phyloP scores from a whole-genome alignment of 306 rosid species.

The Dryas alaskensis region DNA sequence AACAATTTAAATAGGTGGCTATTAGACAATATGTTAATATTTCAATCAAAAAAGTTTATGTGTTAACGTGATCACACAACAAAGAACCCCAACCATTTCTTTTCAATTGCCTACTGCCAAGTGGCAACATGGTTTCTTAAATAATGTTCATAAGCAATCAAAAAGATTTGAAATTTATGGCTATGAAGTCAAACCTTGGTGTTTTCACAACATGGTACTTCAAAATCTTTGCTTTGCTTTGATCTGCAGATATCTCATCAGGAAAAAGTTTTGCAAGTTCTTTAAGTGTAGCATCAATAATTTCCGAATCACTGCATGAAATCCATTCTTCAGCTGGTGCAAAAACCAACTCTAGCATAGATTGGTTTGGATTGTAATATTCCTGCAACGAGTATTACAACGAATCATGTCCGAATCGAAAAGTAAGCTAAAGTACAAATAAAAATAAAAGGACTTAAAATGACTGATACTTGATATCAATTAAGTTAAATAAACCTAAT shows the following conservation, averaged over 20 bases:
- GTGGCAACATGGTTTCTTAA: background rate
- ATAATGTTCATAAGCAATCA: background rate
- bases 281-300: constrained; percentile 85
- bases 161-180: constrained; percentile 19
- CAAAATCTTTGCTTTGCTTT: constrained; percentile 88
- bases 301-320: constrained; percentile 76
- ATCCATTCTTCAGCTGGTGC: constrained; percentile 99
- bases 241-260: constrained; percentile 87
- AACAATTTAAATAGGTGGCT: background rate
- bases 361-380: constrained; percentile 81
- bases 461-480: background rate
- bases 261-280: constrained; percentile 97
- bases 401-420: constrained; percentile 7
- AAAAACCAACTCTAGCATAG: constrained; percentile 96
- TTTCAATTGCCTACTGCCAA: background rate
- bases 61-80: background rate
- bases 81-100: background rate
- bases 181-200: constrained; percentile 63
- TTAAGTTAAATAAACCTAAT: no score
- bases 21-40: constrained; percentile 9
- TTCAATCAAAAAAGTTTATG: background rate
- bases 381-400: constrained; percentile 48
- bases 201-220: constrained; percentile 95
- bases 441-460: background rate
- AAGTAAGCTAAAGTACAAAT: background rate